These are phyloP conservation scores for Phellopilus nigrolimitatus DNA, from an alignment of 1,284 basidiomycete species.

Conservation along the genomic window DNA sequence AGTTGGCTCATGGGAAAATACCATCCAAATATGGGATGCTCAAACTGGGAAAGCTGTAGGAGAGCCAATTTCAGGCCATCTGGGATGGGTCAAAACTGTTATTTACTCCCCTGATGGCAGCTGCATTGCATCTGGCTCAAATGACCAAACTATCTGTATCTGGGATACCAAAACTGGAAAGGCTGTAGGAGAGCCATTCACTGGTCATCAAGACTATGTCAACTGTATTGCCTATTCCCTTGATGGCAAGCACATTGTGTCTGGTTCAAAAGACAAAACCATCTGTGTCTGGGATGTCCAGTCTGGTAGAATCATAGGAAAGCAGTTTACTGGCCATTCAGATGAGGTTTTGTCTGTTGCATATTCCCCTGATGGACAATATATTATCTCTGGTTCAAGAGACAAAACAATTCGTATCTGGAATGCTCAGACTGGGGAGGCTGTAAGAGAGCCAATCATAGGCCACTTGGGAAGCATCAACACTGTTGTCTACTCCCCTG, in stretches of 20 bases:
- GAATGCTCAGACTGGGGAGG: constrained; percentile 13
- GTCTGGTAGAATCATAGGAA: constrained; percentile 6
- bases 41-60: too few species aligned
- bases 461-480: constrained; percentile 13
- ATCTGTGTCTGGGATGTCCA: constrained; percentile 19
- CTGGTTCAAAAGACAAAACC: constrained; percentile 11
- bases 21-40: too few species aligned
- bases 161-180: too few species aligned
- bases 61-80: too few species aligned
- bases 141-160: too few species aligned
- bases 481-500: constrained; percentile 21
- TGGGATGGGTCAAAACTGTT: constrained; percentile 7
- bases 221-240: too few species aligned
- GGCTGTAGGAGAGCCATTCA: too few species aligned
- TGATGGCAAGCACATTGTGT: too few species aligned
- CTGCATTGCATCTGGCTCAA: constrained; percentile 19
- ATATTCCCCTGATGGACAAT: constrained; percentile 14
- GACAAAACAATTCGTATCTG: constrained; percentile 17
- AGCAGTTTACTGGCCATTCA: constrained; percentile 13
- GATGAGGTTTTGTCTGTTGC: constrained; percentile 12
- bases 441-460: constrained; percentile 1
- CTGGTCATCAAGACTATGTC: too few species aligned
- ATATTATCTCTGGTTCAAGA: constrained; percentile 13
- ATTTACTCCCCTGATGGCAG: constrained; percentile 17
- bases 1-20: too few species aligned